Evolutionary conservation across 2,329 filamentous ascomycete species (phyloP), one percentile per base, ranked within the genome.

Genomic region (Eutypa lata): DNA sequence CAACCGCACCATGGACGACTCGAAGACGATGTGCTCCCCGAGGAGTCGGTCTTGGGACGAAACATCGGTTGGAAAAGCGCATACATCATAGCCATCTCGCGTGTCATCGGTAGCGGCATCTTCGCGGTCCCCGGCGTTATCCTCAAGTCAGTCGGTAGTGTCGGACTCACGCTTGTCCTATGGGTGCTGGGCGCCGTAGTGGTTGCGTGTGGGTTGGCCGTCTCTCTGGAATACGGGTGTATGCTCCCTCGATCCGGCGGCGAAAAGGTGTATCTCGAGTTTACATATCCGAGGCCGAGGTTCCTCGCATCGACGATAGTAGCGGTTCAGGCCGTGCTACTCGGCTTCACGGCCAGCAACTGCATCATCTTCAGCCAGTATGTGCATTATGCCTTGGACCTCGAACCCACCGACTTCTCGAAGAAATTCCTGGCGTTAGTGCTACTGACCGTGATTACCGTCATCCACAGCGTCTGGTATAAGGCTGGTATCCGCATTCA

Each of bases 51-150:
- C 0, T 69, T 78, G 21, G 84, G 83, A 1, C 76, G 85, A 19
- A 84, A 76, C 16, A 77, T 89, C 48, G 79, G 72, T 52, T 87
- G 84, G 83, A 73, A 75, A 24, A 84, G 80, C 59, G 82, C 83
- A 1, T 88, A 85, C 64, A 84, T 89, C 51, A 74, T 89, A 19
- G 82, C 87, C 7, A 84, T 89, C 24, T 87, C 83, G 1, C 78
- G 86, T 13, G 84, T 89, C 6, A 84, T 89, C 28, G 86, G 86
- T 13, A 86, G 79, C 61, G 87, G 86, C 24, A 88, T 90, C 57
- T 90, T 90, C 61, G 86, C 87, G 1, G 89, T 86, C 0, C 87
- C 85, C 0, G 86, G 83, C 0, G 78, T 84, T 4, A 88, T 91
- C 48, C 75, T 88, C 3, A 78, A 82, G 37, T 79, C 82, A 0